Conservation (phyloP, 2,329 filamentous ascomycete genomes). For the Cytospora schulzeri region DNA sequence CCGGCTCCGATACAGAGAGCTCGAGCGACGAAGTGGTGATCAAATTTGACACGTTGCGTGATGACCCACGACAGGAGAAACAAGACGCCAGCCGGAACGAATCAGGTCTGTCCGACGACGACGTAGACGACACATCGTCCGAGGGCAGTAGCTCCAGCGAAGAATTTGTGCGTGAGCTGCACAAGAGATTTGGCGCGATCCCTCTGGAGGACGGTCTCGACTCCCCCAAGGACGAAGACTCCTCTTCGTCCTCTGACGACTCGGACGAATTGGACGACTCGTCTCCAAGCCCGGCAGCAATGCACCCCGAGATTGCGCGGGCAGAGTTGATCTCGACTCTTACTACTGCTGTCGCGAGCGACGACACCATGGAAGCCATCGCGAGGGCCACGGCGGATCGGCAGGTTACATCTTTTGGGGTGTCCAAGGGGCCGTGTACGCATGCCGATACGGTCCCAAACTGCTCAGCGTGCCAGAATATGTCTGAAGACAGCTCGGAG, state of each 20-base stretch:
- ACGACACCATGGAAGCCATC: neutral
- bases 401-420: neutral
- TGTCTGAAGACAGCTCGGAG: neutral
- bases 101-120: neutral
- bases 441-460: neutral
- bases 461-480: neutral
- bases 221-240: neutral
- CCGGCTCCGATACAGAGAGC: neutral
- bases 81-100: too few relatives aligned
- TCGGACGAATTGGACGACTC: neutral
- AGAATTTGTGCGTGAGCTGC: neutral
- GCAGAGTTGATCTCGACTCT: neutral
- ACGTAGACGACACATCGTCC: neutral
- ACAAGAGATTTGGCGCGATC: neutral
- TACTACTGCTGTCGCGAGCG: neutral
- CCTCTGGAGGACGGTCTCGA: neutral
- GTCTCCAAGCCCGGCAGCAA: neutral
- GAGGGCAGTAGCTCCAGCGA: neutral
- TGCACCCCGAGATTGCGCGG: neutral
- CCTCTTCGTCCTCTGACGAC: neutral
- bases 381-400: neutral
- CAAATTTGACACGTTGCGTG: neutral
- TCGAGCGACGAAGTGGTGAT: neutral
- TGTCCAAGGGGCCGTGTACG: neutral
- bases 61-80: neutral